Evolutionary conservation across 192 early-diverging fungal species (phyloP), one percentile per base, ranked within the genome.

Genomic region (Coemansia sp.): DNA sequence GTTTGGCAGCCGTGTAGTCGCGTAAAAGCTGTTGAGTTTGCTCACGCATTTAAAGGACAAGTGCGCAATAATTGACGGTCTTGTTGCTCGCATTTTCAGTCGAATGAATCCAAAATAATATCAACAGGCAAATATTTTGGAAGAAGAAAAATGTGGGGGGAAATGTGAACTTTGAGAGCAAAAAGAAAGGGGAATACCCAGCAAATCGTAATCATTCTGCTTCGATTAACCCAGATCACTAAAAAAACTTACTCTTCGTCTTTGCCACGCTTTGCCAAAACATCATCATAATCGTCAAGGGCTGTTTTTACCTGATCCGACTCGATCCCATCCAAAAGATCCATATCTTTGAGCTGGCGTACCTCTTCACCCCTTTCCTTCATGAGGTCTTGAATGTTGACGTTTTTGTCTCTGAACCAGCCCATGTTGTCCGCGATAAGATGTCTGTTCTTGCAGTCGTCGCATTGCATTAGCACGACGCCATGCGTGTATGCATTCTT

Each of bases 351-450:
- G 55, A 87, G 68, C 68, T 86, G 86, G 18, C 75, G 73, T 7
- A 95, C 89, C 4, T 63, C 79, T 75, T 93, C 91, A 21, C 93
- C 91, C 63, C 89, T 89, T 48, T 89, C 89, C 62, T 78, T 78
- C 75, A 97, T 86, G 63, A 97, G 83, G 55, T 94, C 89, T 73
- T 97, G 93, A 41, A 98, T 85, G 14, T 87, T 95, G 15, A 86
- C 81, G 30, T 72, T 86, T 1, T 74, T 73, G 71, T 85, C 93
- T 73, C 80, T 83, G 78, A 93, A 98, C 96, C 96, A 98, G 1
- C 96, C 97, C 55, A 97, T 75, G 85, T 99, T 92, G 72, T 99
- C 98, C 1, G 98, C 98, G 78, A 99, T 98, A 60, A 99, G 72
- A 73, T 99, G 98, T 15, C 89, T 82, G 68, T 92, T 94, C 70